phyloP scores from a whole-genome alignment of 2,329 filamentous ascomycete genomes.

The Ascochyta fabae region DNA sequence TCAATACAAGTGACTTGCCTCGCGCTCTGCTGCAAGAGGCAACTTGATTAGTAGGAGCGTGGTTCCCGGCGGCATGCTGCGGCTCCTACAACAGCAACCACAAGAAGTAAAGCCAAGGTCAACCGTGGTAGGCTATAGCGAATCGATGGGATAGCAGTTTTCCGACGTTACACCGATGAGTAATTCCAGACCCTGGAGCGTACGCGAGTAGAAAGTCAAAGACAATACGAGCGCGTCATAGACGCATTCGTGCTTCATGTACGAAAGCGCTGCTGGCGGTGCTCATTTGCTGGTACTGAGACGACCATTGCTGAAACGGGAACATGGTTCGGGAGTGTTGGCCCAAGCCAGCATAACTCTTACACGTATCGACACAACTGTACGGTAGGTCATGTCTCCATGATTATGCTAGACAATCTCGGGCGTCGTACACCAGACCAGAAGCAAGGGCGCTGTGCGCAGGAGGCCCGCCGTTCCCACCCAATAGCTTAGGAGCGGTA shows the following conservation, averaged over 20 bases:
- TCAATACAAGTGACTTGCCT: slow-evolving; percentile 10
- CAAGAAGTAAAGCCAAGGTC: too few relatives aligned
- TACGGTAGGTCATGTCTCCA: slow-evolving; percentile 34
- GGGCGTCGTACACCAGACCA: slow-evolving; percentile 34
- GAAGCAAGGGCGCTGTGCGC: slow-evolving; percentile 31
- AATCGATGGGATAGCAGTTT: not conserved
- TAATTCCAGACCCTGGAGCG: slow-evolving; percentile 7
- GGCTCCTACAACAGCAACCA: not conserved
- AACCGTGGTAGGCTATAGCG: not conserved
- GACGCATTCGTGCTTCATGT: slow-evolving; percentile 20
- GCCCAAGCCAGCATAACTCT: slow-evolving; percentile 28
- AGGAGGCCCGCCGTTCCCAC: slow-evolving; percentile 23
- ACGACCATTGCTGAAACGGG: slow-evolving; percentile 23
- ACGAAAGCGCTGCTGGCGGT: slow-evolving; percentile 19
- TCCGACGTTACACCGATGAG: slow-evolving; percentile 19
- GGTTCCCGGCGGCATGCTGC: slow-evolving; percentile 1
- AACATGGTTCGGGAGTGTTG: slow-evolving; percentile 28
- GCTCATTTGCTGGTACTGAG: slow-evolving; percentile 24
- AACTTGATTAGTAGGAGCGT: slow-evolving; percentile 1
- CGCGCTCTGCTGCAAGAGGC: not conserved
- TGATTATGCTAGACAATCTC: slow-evolving; percentile 25
- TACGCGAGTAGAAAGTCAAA: slow-evolving; percentile 19
- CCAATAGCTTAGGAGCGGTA: slow-evolving; percentile 36
- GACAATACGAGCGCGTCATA: slow-evolving; percentile 30
- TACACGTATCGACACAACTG: slow-evolving; percentile 11